These are phyloP conservation scores for Mycena venus DNA, from an alignment of 768 basidiomycete genomes.

Conservation along the genomic window DNA sequence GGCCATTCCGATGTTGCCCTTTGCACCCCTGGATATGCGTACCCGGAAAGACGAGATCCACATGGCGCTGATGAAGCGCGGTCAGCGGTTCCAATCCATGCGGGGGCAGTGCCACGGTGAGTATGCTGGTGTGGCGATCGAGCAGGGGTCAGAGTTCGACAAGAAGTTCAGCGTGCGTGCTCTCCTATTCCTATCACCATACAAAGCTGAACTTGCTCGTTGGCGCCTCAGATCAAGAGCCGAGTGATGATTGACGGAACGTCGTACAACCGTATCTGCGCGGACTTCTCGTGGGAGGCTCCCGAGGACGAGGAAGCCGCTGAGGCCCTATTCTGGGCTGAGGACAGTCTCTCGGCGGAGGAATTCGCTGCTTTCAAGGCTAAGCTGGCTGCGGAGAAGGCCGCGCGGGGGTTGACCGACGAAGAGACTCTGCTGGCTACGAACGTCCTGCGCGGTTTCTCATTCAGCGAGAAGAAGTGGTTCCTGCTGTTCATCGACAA, in stretches of 20 bases:
- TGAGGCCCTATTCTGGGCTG: constrained; percentile 26
- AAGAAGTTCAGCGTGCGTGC: constrained; percentile 22
- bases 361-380: constrained; percentile 23
- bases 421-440: constrained; percentile 21
- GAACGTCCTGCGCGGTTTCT: constrained; percentile 27
- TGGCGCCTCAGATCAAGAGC: constrained; percentile 13
- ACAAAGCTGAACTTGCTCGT: neutral
- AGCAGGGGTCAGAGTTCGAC: constrained; percentile 10
- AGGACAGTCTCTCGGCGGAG: constrained; percentile 25
- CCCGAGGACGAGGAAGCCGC: constrained; percentile 11
- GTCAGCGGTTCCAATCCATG: constrained; percentile 24
- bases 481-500: constrained; percentile 26
- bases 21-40: constrained; percentile 63
- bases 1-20: constrained; percentile 13
- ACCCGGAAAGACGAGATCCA: constrained; percentile 72
- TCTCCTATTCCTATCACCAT: neutral
- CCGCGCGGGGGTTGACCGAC: constrained; percentile 13
- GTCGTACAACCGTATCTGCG: constrained; percentile 22
- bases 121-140: constrained; percentile 26
- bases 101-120: constrained; percentile 30
- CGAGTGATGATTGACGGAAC: constrained; percentile 25
- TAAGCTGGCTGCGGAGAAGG: constrained; percentile 17
- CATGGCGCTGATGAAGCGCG: constrained; percentile 58
- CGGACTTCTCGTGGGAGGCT: constrained; percentile 15
- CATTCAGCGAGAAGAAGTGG: constrained; percentile 24